Conservation (phyloP, 495 filamentous ascomycete species). For the Pyrenula aspistea region DNA sequence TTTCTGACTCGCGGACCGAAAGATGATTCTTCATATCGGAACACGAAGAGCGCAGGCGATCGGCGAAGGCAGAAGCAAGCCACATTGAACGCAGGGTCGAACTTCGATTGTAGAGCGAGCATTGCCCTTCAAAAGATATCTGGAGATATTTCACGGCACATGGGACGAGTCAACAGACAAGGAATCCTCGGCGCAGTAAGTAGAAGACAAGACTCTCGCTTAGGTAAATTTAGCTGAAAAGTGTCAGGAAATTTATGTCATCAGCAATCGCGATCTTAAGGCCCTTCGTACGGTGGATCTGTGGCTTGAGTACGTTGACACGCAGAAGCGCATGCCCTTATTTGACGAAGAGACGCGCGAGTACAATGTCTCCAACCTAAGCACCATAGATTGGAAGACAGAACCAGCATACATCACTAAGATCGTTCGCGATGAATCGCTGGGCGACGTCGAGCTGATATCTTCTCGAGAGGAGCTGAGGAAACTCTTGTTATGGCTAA, state of each 20-base stretch:
- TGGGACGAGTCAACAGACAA: slow-evolving; percentile 29
- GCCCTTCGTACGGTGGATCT: slow-evolving; percentile 32
- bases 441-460: background rate
- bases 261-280: slow-evolving; percentile 36
- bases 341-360: slow-evolving; percentile 27
- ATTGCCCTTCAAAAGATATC: slow-evolving; percentile 36
- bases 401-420: slow-evolving; percentile 14
- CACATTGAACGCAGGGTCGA: slow-evolving; percentile 24
- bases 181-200: slow-evolving; percentile 25
- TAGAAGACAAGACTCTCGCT: slow-evolving; percentile 1
- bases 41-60: slow-evolving; percentile 16
- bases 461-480: background rate
- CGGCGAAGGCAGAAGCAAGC: slow-evolving; percentile 19
- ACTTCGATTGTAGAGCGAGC: slow-evolving; percentile 29
- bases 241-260: slow-evolving; percentile 35
- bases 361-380: slow-evolving; percentile 20
- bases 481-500: background rate
- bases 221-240: slow-evolving; percentile 1
- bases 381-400: slow-evolving; percentile 15
- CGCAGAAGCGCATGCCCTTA: slow-evolving; percentile 26
- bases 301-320: slow-evolving; percentile 35
- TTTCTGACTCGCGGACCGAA: slow-evolving; percentile 20
- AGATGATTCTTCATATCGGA: slow-evolving; percentile 24
- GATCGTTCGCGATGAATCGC: slow-evolving; percentile 12
- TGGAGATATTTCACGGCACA: slow-evolving; percentile 21